A percentile compares a stretch with the other conserved stretches of the same genome.
Conservation (phyloP, 306 rosid species). For the Ammopiptanthus mongolicus region DNA sequence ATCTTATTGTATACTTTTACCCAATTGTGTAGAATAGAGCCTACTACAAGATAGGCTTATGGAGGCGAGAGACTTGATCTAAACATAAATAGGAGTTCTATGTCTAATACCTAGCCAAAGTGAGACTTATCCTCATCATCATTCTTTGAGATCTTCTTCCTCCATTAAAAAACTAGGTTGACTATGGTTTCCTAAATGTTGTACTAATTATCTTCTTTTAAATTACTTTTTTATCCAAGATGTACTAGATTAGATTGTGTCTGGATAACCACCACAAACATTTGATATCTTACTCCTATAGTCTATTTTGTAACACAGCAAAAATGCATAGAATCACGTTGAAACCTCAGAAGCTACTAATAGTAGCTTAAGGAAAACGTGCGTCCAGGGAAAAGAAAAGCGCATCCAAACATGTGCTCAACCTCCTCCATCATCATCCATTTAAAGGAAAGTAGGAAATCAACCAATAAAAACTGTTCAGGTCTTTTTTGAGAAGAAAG, state of each 20-base stretch:
- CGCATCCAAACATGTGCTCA: too few relatives aligned
- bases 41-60: not conserved
- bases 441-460: not conserved
- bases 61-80: not conserved
- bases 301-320: too few relatives aligned
- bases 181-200: not conserved
- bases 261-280: not conserved
- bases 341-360: too few relatives aligned
- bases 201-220: not conserved
- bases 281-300: not conserved
- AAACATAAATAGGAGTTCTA: not conserved
- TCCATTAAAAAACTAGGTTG: not conserved
- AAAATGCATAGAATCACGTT: too few relatives aligned
- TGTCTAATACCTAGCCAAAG: not conserved
- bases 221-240: not conserved
- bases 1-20: not conserved
- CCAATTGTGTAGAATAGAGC: not conserved
- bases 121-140: not conserved
- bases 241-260: not conserved
- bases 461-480: not conserved
- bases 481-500: not conserved
- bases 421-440: not conserved
- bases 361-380: too few relatives aligned
- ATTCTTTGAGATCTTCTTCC: not conserved
- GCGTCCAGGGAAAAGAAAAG: too few relatives aligned